Percentiles rank a stretch among this genome's conserved stretches.
phyloP scores from a whole-genome alignment of 2,329 filamentous ascomycete species.

The Emmonsiellopsis sp. region DNA sequence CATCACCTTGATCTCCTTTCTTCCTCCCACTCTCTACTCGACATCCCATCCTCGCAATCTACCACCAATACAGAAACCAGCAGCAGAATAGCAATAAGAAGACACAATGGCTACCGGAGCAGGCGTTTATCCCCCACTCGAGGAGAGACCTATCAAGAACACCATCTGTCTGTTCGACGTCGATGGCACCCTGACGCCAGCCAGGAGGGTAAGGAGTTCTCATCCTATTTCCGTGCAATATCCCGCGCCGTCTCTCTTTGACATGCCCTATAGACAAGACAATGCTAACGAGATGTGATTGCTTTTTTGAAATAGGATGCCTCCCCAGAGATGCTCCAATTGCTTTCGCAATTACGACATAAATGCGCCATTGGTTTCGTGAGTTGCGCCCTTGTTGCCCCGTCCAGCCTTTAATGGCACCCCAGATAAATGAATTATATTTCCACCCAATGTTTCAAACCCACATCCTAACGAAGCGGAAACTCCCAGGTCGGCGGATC shows the following conservation, averaged over 20 bases:
- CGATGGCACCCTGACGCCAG: slow-evolving; percentile 79
- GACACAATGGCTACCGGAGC: slow-evolving; percentile 8
- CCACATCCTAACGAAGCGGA: slow-evolving; percentile 9
- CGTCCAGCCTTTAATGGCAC: too few species aligned
- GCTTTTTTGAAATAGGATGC: slow-evolving; percentile 52
- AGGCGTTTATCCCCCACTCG: slow-evolving; percentile 58
- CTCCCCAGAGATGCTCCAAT: slow-evolving; percentile 70
- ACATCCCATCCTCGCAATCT: too few species aligned
- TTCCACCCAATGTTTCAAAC: not conserved
- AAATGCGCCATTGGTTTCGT: slow-evolving; percentile 82
- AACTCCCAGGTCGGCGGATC: slow-evolving; percentile 62
- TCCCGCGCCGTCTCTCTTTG: not conserved
- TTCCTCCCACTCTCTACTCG: too few species aligned
- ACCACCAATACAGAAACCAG: too few species aligned
- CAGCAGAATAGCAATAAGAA: not conserved
- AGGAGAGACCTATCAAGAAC: slow-evolving; percentile 78
- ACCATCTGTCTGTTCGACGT: slow-evolving; percentile 96
- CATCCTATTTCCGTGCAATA: not conserved
- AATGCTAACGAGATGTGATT: not conserved
- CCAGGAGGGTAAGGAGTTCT: slow-evolving; percentile 55
- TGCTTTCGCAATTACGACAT: slow-evolving; percentile 72
- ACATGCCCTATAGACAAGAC: not conserved
- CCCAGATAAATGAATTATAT: not conserved
- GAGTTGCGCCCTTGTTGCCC: slow-evolving; percentile 13
- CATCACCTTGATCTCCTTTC: too few species aligned